phyloP scores from a whole-genome alignment of 2,329 filamentous ascomycete genomes.

The Alternaria metachromatica region DNA sequence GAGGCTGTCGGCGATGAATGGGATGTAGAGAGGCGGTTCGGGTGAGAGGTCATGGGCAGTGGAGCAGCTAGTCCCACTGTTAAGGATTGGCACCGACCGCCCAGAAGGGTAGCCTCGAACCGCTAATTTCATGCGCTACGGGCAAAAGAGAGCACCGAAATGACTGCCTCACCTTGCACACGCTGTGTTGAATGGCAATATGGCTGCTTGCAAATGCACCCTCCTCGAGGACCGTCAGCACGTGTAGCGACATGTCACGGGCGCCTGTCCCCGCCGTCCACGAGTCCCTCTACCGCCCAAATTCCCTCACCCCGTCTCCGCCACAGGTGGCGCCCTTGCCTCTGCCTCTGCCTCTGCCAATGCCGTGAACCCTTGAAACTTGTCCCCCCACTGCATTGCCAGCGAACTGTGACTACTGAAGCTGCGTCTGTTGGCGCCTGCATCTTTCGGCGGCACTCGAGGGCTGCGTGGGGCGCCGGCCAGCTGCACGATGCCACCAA shows the following conservation, averaged over 20 bases:
- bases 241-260: not conserved
- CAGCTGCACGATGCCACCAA: slow-evolving; percentile 3
- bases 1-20: slow-evolving; percentile 40
- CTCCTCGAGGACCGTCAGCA: not conserved
- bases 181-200: not conserved
- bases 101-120: slow-evolving; percentile 19
- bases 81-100: slow-evolving; percentile 6
- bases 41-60: slow-evolving; percentile 26
- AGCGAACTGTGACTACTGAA: not conserved
- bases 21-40: slow-evolving; percentile 21
- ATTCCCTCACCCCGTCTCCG: not conserved
- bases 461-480: slow-evolving; percentile 5
- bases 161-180: not conserved
- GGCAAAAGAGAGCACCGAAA: not conserved
- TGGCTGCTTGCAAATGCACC: not conserved
- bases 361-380: not conserved
- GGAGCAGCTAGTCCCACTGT: slow-evolving; percentile 17
- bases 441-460: not conserved
- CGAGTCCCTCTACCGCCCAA: not conserved
- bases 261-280: not conserved
- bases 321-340: not conserved
- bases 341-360: not conserved
- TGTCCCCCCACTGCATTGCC: not conserved
- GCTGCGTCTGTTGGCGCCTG: not conserved
- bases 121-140: slow-evolving; percentile 21